Evolutionary conservation across 164 flowering plant species (phyloP), one percentile per base, ranked within the genome.

Genomic region (Magnolia kwangsiensis): DNA sequence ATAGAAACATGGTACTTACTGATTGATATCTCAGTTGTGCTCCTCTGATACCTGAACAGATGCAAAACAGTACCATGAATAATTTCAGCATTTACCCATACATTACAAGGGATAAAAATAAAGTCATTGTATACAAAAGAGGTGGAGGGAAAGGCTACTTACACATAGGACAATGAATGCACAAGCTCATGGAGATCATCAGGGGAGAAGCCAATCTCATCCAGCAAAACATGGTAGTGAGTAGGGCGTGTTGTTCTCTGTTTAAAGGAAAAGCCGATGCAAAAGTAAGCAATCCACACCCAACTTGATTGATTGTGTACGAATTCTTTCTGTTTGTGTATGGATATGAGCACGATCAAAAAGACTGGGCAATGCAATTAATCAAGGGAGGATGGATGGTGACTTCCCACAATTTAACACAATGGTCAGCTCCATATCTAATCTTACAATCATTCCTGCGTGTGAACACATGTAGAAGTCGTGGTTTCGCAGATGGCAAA

Each of bases 401-500:
- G 11, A 16, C 10, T 55, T 55, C 13, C 59, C 59, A 55, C 11
- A 55, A 55, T 55, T 10, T 55, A 55, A 55, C 59, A 55, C 14
- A 55, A 55, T 6, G 16, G 16, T 9, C 16, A 16, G 11, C 14
- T 55, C 37, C 37, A 31, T 4, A 3, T 55, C 9, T 21, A 78
- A 18, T 87, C 99, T 94, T 76, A 94, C 99, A 82, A 94, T 94
- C 95, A 87, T 88, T 63, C 99, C 98, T 49, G 95, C 97, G 79
- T 96, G 98, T 0, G 97, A 90, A 75, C 99, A 96, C 71, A 96
- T 85, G 74, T 94, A 96, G 82, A 96, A 96, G 31, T 94, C 98
- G 81, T 92, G 84, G 82, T 86, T 87, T 8, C 81, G 69, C 0
- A 98, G 97, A 81, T 96, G 99, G 71, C 97, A 88, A 7, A 96